These are phyloP conservation scores for Venturia aucupariae DNA, from an alignment of 2,329 filamentous ascomycete species.

Conservation along the genomic window DNA sequence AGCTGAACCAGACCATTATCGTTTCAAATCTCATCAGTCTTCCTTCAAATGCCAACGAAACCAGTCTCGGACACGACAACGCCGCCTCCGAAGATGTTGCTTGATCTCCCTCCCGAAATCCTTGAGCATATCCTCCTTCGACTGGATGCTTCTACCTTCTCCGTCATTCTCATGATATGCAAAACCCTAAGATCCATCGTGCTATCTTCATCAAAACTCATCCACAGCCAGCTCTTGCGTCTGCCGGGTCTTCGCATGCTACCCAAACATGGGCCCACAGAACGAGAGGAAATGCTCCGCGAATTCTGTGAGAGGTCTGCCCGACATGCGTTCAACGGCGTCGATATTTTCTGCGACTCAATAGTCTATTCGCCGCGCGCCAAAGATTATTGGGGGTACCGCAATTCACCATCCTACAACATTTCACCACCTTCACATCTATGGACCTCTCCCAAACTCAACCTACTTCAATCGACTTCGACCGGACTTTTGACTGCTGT, in stretches of 20 bases:
- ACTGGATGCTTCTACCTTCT: constrained; percentile 4
- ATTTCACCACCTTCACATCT: background rate
- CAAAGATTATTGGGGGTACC: too few species aligned
- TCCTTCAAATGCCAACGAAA: background rate
- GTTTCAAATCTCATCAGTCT: background rate
- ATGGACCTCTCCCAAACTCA: constrained; percentile 8
- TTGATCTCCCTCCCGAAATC: constrained; percentile 11
- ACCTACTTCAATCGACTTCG: background rate
- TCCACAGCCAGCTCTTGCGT: constrained; percentile 7
- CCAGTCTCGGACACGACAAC: background rate
- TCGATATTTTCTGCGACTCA: constrained; percentile 1
- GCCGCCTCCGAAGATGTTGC: background rate
- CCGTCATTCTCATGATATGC: constrained; percentile 11
- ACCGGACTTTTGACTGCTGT: background rate
- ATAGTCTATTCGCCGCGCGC: background rate
- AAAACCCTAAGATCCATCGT: constrained; percentile 1
- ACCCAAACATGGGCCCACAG: background rate
- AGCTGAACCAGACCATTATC: background rate
- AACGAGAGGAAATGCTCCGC: background rate
- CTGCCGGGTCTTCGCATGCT: constrained; percentile 8
- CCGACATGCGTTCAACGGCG: background rate
- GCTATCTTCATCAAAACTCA: constrained; percentile 5
- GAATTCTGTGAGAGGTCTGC: background rate
- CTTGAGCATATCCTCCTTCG: constrained; percentile 6
- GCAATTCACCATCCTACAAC: background rate